A percentile compares a stretch with the other conserved stretches of the same genome.
These are phyloP conservation scores for Bruguiera sexangula DNA, from an alignment of 345 rosid species.

Conservation along the genomic window DNA sequence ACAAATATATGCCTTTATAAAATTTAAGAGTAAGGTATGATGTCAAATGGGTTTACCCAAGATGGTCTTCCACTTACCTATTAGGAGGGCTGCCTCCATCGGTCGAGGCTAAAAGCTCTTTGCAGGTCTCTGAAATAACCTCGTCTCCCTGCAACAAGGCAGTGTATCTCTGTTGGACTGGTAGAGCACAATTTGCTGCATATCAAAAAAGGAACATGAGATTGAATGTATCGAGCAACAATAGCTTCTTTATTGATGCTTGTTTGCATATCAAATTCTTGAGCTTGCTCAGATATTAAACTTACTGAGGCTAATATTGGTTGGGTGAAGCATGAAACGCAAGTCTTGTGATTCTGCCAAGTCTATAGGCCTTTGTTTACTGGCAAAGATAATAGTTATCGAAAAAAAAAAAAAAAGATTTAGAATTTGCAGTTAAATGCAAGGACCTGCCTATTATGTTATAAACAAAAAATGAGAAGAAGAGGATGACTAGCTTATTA, in stretches of 20 bases:
- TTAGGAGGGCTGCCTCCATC: constrained; percentile 29
- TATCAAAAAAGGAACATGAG: constrained; percentile 19
- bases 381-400: constrained; percentile 24
- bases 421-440: constrained; percentile 15
- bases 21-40: background rate
- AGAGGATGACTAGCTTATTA: background rate
- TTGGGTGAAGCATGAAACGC: constrained; percentile 64
- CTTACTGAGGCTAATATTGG: constrained; percentile 65
- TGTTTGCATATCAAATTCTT: background rate
- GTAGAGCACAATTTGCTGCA: constrained; percentile 47
- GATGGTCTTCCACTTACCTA: constrained; percentile 25
- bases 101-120: constrained; percentile 24
- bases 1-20: background rate
- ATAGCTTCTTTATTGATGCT: background rate
- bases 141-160: constrained; percentile 35
- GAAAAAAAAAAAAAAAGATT: constrained; percentile 8
- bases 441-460: background rate
- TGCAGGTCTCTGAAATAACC: constrained; percentile 27
- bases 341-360: constrained; percentile 78
- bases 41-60: constrained; percentile 9
- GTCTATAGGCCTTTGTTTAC: constrained; percentile 77
- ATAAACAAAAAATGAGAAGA: background rate
- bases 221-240: constrained; percentile 12
- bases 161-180: constrained; percentile 30
- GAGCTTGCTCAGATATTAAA: constrained; percentile 7